phyloP scores from a whole-genome alignment of 139 green algal genomes.

The Coccomyxa sp. region DNA sequence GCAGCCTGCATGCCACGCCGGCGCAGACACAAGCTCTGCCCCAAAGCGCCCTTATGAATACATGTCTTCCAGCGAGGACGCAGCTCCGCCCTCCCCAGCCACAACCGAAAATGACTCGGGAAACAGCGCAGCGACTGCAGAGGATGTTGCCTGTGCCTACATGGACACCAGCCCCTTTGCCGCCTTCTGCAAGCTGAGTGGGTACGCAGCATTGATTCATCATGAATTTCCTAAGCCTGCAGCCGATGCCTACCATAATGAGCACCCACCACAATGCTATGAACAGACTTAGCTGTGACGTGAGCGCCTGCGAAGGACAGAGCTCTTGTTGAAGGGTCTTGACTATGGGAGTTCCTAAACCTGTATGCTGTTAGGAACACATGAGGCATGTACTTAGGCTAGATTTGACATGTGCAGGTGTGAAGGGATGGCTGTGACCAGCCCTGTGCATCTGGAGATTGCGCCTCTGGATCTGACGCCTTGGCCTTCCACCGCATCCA shows the following conservation, averaged over 20 bases:
- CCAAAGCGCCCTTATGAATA: neutral
- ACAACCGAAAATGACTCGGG: neutral
- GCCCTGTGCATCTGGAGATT: neutral
- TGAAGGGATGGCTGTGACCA: neutral
- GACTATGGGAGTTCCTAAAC: neutral
- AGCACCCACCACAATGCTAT: neutral
- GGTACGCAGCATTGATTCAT: neutral
- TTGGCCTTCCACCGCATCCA: neutral
- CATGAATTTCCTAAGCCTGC: neutral
- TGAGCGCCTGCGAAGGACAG: neutral
- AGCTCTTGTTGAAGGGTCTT: neutral
- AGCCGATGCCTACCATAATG: neutral
- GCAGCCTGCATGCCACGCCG: neutral
- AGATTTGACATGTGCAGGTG: neutral
- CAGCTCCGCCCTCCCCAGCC: neutral
- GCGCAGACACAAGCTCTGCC: neutral
- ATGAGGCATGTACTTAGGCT: neutral
- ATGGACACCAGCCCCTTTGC: neutral
- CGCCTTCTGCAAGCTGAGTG: neutral
- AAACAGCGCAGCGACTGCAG: neutral
- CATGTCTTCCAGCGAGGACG: too few species aligned
- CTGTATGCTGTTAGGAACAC: too few species aligned
- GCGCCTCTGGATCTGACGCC: slow-evolving; percentile 6
- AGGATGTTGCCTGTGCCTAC: neutral
- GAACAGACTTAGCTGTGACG: neutral